Conservation (phyloP, 768 basidiomycete genomes). For the Nidularia pulvinata region DNA sequence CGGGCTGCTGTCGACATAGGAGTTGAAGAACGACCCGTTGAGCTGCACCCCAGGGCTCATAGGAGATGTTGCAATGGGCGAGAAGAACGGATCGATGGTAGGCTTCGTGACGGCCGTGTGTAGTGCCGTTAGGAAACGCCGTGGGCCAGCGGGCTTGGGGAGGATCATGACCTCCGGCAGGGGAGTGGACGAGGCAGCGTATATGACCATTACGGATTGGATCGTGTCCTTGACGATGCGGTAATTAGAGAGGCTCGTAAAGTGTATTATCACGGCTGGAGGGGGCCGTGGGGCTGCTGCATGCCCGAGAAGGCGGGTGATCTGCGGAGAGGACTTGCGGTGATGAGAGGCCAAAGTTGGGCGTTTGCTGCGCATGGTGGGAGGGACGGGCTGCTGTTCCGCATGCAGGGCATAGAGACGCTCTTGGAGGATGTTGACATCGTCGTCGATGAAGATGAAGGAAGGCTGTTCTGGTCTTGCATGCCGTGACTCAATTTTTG, state of each 20-base stretch:
- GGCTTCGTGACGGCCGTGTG: slow-evolving; percentile 91
- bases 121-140: slow-evolving; percentile 89
- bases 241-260: slow-evolving; percentile 90
- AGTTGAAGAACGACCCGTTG: slow-evolving; percentile 43
- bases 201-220: slow-evolving; percentile 59
- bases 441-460: slow-evolving; percentile 93
- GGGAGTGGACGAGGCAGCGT: slow-evolving; percentile 37
- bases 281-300: slow-evolving; percentile 16
- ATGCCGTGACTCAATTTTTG: slow-evolving; percentile 16
- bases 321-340: slow-evolving; percentile 79
- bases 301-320: slow-evolving; percentile 55
- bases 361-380: slow-evolving; percentile 53
- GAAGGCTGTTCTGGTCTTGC: slow-evolving; percentile 28
- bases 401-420: slow-evolving; percentile 68
- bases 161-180: slow-evolving; percentile 95
- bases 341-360: slow-evolving; percentile 69
- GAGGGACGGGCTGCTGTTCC: slow-evolving; percentile 42
- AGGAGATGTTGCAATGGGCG: slow-evolving; percentile 94
- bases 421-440: slow-evolving; percentile 77
- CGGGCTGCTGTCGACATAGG: background rate
- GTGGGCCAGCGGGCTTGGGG: slow-evolving; percentile 95
- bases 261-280: slow-evolving; percentile 75
- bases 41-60: slow-evolving; percentile 63
- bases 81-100: slow-evolving; percentile 86
- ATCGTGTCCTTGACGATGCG: slow-evolving; percentile 86